phyloP scores from a whole-genome alignment of 768 basidiomycete species.

The Chalciporus chontae region DNA sequence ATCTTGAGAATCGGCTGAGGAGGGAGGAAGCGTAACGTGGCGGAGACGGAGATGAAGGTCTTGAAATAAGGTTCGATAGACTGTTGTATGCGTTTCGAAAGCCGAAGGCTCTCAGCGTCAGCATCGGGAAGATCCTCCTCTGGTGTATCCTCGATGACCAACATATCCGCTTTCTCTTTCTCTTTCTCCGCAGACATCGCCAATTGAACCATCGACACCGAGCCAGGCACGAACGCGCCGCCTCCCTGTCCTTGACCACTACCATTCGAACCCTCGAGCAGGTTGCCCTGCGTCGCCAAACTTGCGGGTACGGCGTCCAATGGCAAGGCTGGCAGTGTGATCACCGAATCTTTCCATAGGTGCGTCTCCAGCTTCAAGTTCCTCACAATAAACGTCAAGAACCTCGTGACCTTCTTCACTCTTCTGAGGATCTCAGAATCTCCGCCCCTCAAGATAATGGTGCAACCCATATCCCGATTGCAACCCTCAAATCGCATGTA shows the following conservation, averaged over 20 bases:
- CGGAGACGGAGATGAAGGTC: conserved; percentile 92
- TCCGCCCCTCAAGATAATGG: conserved; percentile 86
- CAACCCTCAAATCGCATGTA: conserved; percentile 99
- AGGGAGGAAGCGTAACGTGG: conserved; percentile 87
- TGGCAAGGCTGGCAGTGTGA: conserved; percentile 66
- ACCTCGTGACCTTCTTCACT: conserved; percentile 90
- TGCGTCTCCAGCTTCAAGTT: conserved; percentile 93
- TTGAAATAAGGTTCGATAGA: conserved; percentile 79
- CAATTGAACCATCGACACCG: conserved; percentile 26
- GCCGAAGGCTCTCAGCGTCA: conserved; percentile 63
- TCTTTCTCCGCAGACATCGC: conserved; percentile 16
- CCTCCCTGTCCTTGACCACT: conserved; percentile 13
- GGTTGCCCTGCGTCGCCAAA: conserved; percentile 27
- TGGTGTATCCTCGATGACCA: conserved; percentile 27
- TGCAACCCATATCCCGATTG: conserved; percentile 88
- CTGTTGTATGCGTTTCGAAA: conserved; percentile 75
- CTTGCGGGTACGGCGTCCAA: conserved; percentile 57
- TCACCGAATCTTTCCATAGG: conserved; percentile 88
- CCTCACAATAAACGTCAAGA: conserved; percentile 88
- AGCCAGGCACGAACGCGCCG: conserved; percentile 14
- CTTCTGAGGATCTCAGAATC: conserved; percentile 75
- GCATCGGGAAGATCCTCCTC: conserved; percentile 58
- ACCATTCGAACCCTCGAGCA: conserved; percentile 20
- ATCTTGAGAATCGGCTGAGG: conserved; percentile 85
- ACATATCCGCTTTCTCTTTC: conserved; percentile 8